These are phyloP conservation scores for Talaromyces trachyspermus DNA, from an alignment of 495 filamentous ascomycete species.

Conservation along the genomic window DNA sequence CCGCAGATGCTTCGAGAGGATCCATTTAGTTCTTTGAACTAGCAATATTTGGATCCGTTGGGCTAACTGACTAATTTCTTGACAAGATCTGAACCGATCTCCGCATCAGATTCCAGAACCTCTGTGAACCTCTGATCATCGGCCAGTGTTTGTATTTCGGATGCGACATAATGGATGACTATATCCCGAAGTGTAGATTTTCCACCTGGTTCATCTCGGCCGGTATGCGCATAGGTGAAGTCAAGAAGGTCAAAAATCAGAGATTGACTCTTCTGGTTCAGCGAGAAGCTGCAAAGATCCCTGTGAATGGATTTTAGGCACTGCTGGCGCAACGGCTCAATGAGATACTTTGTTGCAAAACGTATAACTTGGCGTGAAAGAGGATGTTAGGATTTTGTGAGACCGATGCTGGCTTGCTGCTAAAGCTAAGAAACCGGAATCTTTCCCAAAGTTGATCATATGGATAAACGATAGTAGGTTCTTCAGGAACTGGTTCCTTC, in stretches of 20 bases:
- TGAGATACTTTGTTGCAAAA: slow-evolving; percentile 11
- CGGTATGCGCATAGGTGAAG: slow-evolving; percentile 8
- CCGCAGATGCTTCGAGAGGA: too few relatives aligned
- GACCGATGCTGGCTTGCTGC: slow-evolving; percentile 3
- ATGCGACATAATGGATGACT: slow-evolving; percentile 8
- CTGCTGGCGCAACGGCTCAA: slow-evolving; percentile 4
- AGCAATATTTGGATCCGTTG: too few relatives aligned
- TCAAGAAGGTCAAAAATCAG: slow-evolving; percentile 9
- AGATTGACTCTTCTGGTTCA: slow-evolving; percentile 1
- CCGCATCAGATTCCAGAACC: slow-evolving; percentile 6
- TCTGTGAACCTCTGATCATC: slow-evolving; percentile 5
- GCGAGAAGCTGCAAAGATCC: slow-evolving; percentile 3
- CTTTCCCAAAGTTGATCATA: slow-evolving; percentile 8
- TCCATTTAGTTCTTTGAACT: too few relatives aligned
- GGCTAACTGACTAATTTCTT: slow-evolving; percentile 6
- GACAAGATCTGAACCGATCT: slow-evolving; percentile 9
- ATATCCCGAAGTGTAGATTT: neutral
- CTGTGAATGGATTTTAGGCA: slow-evolving; percentile 1
- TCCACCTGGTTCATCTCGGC: slow-evolving; percentile 1
- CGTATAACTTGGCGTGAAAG: slow-evolving; percentile 9
- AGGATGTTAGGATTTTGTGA: slow-evolving; percentile 3
- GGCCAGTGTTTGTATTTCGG: slow-evolving; percentile 5
- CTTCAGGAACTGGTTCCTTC: neutral
- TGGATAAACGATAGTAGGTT: slow-evolving; percentile 3
- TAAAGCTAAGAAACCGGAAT: slow-evolving; percentile 1